Percentiles rank a stretch among this genome's conserved stretches.
Evolutionary conservation across 257 asterid genomes (phyloP).

Genomic region (Anisodus tanguticus): DNA sequence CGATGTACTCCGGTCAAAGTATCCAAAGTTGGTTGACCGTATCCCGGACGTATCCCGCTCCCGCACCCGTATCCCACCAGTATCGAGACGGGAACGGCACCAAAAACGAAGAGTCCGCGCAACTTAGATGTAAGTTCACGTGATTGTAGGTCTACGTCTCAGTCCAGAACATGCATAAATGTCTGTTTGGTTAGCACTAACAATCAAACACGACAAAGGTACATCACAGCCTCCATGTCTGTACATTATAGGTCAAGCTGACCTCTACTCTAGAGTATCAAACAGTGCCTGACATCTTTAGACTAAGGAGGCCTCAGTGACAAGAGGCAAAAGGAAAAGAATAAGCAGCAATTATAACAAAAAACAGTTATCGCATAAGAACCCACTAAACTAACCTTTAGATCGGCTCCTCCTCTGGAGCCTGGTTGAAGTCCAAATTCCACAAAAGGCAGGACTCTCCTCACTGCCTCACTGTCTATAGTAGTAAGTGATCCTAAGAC

Average conservation of each 20-base stretch:
- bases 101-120: too few relatives aligned
- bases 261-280: slow-evolving; percentile 16
- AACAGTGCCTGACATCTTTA: background rate
- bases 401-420: slow-evolving; percentile 55
- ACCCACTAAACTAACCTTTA: slow-evolving; percentile 54
- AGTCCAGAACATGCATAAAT: background rate
- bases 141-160: background rate
- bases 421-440: slow-evolving; percentile 63
- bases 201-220: background rate
- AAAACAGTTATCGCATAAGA: background rate
- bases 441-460: slow-evolving; percentile 74
- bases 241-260: slow-evolving; percentile 16
- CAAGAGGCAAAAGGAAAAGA: background rate
- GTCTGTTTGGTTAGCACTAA: background rate
- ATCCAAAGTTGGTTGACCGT: too few relatives aligned
- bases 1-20: too few relatives aligned
- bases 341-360: slow-evolving; percentile 20
- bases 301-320: background rate
- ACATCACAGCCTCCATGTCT: slow-evolving; percentile 17
- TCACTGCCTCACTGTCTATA: slow-evolving; percentile 61
- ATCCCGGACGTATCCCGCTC: too few relatives aligned
- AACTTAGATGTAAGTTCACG: background rate
- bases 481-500: slow-evolving; percentile 60
- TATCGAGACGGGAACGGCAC: too few relatives aligned
- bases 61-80: too few relatives aligned